These are phyloP conservation scores for Fraxinus paxiana DNA, from an alignment of 305 asterid genomes.

Conservation along the genomic window DNA sequence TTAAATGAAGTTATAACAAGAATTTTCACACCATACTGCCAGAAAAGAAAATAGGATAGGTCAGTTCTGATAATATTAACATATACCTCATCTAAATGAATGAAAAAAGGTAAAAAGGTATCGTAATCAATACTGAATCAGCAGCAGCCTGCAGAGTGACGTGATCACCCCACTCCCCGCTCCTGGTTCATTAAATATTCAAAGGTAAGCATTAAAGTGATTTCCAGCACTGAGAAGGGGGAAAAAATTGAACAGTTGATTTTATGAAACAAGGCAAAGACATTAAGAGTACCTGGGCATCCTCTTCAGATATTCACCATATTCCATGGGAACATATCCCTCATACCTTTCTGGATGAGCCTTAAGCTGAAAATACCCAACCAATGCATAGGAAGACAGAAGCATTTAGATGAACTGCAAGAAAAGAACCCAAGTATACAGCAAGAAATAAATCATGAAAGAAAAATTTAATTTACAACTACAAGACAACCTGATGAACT, in stretches of 20 bases:
- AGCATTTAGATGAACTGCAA: conserved; percentile 18
- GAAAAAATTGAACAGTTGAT: neutral
- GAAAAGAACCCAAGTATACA: conserved; percentile 2
- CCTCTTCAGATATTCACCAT: conserved; percentile 58
- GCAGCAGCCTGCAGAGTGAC: conserved; percentile 97
- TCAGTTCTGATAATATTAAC: conserved; percentile 17
- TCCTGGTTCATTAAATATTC: conserved; percentile 45
- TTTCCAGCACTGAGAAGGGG: conserved; percentile 14
- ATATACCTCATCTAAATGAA: neutral
- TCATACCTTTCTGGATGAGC: conserved; percentile 70
- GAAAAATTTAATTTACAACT: conserved; percentile 4
- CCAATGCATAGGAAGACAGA: conserved; percentile 22
- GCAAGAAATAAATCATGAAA: conserved; percentile 3
- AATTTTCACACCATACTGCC: conserved; percentile 70
- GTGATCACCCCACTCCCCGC: conserved; percentile 97
- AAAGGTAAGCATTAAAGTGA: conserved; percentile 15
- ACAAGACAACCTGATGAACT: conserved; percentile 62
- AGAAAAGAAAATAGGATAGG: conserved; percentile 10
- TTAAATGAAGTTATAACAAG: conserved; percentile 65
- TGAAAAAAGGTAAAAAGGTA: conserved; percentile 8
- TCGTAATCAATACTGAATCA: conserved; percentile 57
- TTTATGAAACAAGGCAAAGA: conserved; percentile 20
- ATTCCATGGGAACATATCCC: conserved; percentile 94
- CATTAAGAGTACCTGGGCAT: conserved; percentile 58
- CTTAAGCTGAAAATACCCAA: conserved; percentile 55